phyloP scores from a whole-genome alignment of 1,139 yeast genomes.

The Hyphopichia khmerensis region DNA sequence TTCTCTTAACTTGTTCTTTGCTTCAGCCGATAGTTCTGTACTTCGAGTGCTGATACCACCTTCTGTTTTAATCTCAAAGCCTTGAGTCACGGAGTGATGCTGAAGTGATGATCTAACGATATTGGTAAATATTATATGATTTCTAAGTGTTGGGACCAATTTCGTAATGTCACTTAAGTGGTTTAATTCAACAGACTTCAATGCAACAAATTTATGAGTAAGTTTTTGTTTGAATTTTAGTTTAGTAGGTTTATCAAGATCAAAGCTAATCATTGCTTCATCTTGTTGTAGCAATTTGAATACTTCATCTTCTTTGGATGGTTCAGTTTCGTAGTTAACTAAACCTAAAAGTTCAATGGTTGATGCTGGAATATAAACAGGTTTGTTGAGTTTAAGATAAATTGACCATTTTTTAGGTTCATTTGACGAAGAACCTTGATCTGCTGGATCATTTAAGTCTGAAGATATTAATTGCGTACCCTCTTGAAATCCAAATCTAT shows the following conservation, averaged over 20 bases:
- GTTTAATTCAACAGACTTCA: conserved; percentile 21
- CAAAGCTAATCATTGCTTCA: not conserved
- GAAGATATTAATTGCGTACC: conserved; percentile 1
- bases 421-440: too few species aligned
- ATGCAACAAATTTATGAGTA: conserved; percentile 14
- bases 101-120: conserved; percentile 10
- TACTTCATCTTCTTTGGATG: not conserved
- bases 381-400: conserved; percentile 21
- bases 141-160: conserved; percentile 31
- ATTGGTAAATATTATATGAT: conserved; percentile 27
- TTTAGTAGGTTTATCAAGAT: conserved; percentile 1
- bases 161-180: conserved; percentile 23
- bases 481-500: conserved; percentile 11
- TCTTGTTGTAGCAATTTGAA: not conserved
- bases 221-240: conserved; percentile 5
- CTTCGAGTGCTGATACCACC: not conserved
- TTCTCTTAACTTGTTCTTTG: conserved; percentile 31
- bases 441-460: not conserved
- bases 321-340: conserved; percentile 8
- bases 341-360: conserved; percentile 33
- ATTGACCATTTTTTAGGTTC: conserved; percentile 16
- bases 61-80: not conserved
- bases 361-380: conserved; percentile 26
- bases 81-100: not conserved
- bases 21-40: conserved; percentile 11